phyloP scores from a whole-genome alignment of 139 green algal species.

The Coccomyxa sp. region DNA sequence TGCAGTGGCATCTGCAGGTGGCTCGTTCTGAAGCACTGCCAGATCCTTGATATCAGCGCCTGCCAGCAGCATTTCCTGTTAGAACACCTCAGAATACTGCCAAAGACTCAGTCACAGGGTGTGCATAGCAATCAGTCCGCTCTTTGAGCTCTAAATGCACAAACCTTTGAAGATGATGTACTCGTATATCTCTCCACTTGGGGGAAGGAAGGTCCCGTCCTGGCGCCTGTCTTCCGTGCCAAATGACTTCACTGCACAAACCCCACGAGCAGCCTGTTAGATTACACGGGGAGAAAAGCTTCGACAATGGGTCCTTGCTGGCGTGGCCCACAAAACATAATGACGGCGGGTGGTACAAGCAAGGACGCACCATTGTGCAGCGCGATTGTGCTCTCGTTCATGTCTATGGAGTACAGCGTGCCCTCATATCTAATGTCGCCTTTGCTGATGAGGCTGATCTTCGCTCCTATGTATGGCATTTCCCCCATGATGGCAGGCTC shows the following conservation, averaged over 20 bases:
- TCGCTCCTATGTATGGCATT: constrained; percentile 65
- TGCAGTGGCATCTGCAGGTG: constrained; percentile 21
- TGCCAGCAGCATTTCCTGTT: constrained; percentile 11
- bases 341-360: not conserved
- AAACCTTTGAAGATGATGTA: constrained; percentile 90
- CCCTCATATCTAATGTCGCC: constrained; percentile 89
- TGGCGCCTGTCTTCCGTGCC: constrained; percentile 85
- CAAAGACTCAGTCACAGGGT: not conserved
- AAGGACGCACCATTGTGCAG: constrained; percentile 65
- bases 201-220: constrained; percentile 65
- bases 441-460: constrained; percentile 82
- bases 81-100: not conserved
- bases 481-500: not conserved
- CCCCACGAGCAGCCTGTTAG: not conserved
- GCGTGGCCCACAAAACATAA: not conserved
- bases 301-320: not conserved
- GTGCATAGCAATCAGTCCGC: not conserved
- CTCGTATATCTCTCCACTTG: constrained; percentile 80
- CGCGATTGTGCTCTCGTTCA: constrained; percentile 82
- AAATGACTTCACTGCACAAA: constrained; percentile 75
- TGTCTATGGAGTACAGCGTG: constrained; percentile 83
- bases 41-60: constrained; percentile 87
- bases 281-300: not conserved
- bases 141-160: not conserved
- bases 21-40: constrained; percentile 46